These are phyloP conservation scores for Populus davidiana DNA, from an alignment of 345 rosid species.

Conservation along the genomic window DNA sequence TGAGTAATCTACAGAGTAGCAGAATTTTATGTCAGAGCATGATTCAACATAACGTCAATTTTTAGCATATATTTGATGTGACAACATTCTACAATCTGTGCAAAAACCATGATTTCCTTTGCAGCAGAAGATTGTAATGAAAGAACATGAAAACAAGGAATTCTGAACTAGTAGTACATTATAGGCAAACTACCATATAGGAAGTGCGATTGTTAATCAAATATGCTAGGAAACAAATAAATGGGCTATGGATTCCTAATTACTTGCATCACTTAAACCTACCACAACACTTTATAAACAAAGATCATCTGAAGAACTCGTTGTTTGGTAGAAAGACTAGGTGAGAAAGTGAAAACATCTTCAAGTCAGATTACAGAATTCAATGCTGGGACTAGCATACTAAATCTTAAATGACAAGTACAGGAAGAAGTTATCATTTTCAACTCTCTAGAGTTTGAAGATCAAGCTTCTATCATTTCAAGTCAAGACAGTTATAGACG, in stretches of 20 bases:
- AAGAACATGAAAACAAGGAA: background rate
- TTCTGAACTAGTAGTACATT: background rate
- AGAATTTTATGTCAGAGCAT: background rate
- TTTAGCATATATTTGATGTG: background rate
- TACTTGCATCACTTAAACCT: background rate
- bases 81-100: background rate
- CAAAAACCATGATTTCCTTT: background rate
- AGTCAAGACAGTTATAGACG: background rate
- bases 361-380: background rate
- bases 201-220: background rate
- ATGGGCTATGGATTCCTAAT: background rate
- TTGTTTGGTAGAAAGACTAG: too few relatives aligned
- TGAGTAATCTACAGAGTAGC: conserved; percentile 27
- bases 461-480: background rate
- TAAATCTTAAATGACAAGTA: background rate
- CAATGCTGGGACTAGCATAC: background rate
- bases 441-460: background rate
- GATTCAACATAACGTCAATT: background rate
- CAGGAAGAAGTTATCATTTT: background rate
- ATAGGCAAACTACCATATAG: background rate
- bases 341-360: too few relatives aligned
- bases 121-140: background rate
- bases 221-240: background rate
- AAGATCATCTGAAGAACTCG: background rate
- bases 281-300: background rate